Base-by-base conservation (phyloP, 208 protist genomes). In the Leishmania martiniquensis region DNA sequence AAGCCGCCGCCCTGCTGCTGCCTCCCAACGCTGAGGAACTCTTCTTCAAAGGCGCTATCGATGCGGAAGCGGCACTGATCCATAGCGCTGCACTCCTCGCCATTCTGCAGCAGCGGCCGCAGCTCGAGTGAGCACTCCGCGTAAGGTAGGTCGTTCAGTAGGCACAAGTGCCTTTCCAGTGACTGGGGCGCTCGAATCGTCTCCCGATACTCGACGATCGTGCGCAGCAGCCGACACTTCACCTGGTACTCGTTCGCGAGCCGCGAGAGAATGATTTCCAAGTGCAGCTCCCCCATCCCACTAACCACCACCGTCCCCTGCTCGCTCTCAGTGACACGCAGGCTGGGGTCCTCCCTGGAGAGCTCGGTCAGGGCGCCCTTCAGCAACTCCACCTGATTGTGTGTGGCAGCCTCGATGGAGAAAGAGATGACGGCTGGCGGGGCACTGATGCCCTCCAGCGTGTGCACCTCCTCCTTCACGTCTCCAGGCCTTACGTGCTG, bases 341-440 rank as follows among this genome's bases (percentile, higher is more conserved):
- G 95, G 45, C 97, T 99, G 32, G 98, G 98, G 81, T 99, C 98
- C 85, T 99, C 98, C 59, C 92, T 86, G 70, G 89, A 86, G 71
- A 99, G 96, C 74, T 98, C 91, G n/a, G 78, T 57, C 39, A 99
- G 87, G 4, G 98, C 98, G 73, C 98, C 95, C 39, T 92, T 87
- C 49, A 99, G 93, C 49, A 95, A 92, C 39, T 86, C 79, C 29
- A 93, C 82, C 66, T 98, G 93, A 22, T 89, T 85, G 54, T 87
- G 92, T 37, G 85, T 95, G n/a, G 95, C 95, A 17, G 97, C 93
- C 87, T 96, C 86, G 37, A 99, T 88, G 4, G 98, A 89, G 39
- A 99, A 95, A 12, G 97, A 99, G 78, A 99, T 96, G 54, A 99
- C 99, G 42, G 98, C 95, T 9, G 98, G 95, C 22, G 99, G 99